Conservation (phyloP, 2,329 filamentous ascomycete genomes). For the Alternaria arborescens region DNA sequence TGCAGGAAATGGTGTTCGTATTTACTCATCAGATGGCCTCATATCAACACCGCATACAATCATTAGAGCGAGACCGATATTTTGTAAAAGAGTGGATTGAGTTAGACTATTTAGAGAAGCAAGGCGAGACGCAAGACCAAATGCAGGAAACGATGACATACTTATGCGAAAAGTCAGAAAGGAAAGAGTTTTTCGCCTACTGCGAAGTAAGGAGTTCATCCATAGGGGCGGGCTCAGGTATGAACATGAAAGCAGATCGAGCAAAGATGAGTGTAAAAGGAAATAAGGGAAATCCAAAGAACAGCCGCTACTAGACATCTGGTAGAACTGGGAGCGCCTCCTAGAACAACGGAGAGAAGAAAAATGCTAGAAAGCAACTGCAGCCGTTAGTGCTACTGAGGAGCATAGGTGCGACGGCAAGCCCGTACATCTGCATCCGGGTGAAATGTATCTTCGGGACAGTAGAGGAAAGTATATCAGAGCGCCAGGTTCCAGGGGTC, state of each 20-base stretch:
- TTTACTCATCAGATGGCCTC: neutral
- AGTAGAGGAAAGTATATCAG: neutral
- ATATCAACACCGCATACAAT: neutral
- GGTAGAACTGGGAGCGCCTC: neutral
- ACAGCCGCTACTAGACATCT: neutral
- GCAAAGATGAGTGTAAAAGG: neutral
- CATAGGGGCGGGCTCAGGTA: neutral
- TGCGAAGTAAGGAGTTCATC: neutral
- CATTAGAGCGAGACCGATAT: neutral
- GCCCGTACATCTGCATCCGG: neutral
- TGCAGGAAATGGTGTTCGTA: neutral
- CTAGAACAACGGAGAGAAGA: neutral
- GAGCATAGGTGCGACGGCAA: neutral
- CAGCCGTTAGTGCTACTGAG: neutral
- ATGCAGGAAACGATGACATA: neutral
- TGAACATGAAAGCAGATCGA: neutral
- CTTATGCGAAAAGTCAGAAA: neutral
- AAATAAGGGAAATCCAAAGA: neutral
- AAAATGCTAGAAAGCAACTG: neutral
- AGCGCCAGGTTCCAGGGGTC: neutral
- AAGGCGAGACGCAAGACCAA: neutral
- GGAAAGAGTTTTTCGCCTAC: neutral
- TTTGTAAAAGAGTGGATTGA: conserved; percentile 2
- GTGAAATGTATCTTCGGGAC: neutral
- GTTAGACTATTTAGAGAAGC: neutral